Evolutionary conservation across 352 stramenopile genomes (phyloP), one percentile per base, ranked within the genome.

Genomic region (Globisporangium abappressorium): DNA sequence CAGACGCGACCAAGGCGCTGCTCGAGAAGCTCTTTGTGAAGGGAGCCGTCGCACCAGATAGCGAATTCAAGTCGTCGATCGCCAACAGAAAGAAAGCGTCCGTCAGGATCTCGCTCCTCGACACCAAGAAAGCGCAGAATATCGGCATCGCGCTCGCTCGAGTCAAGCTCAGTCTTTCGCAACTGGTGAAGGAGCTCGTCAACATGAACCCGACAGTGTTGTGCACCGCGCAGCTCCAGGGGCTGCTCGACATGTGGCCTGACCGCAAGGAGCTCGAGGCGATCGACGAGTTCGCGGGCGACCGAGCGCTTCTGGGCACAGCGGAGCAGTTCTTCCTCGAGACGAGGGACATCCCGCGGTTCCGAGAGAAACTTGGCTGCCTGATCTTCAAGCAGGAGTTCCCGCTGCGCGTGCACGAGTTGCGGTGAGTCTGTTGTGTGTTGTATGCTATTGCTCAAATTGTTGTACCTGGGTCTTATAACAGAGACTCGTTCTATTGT

Each of bases 101-200:
- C 2, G 54, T 59, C 4, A 65, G 43, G 20, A 76, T 92, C 51
- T 77, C 82, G 22, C 72, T 94, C 47, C 79, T 95, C 61, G 84
- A 94, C 57, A 78, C 84, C 69, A 95, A 95, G 68, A 95, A 94
- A 67, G 89, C 86, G 15, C 87, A 94, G 63, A 94, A 95, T 60
- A 92, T 95, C 62, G 78, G 81, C 2, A 94, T 94, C 59, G 85
- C 82, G 12, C 73, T 95, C 18, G 87, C 87, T 12, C 80, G 85
- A 57, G 76, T 95, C 62, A 93, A 92, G 74, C 66, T 82, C 1
- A 70, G 67, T 8, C 90, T 92, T 56, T 66, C 75, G 0, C 68
- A 91, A 59, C 72, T 95, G 7, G 83, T 82, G 33, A 65, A 68
- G 7, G 84, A 93, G 51, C 82, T 95, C 43, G 72, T 89, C 57